Evolutionary conservation across 768 basidiomycete genomes (phyloP), one percentile per base, ranked within the genome.

Genomic region (Phlebiopsis flavidoalba): DNA sequence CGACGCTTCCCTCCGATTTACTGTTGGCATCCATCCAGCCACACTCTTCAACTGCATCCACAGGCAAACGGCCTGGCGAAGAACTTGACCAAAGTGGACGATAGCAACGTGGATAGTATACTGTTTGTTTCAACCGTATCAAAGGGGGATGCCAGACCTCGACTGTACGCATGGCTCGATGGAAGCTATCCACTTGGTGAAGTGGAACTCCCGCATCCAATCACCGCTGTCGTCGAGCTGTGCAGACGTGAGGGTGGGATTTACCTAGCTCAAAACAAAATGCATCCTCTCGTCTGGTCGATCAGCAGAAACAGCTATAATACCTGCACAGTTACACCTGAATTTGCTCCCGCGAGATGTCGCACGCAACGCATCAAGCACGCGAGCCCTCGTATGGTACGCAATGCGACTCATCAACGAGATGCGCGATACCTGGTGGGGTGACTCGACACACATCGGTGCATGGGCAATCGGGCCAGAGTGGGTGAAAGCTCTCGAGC

Each of bases 381-480:
- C 54, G 37, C 82, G 88, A 14, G 89, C 91, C 64, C 77, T 93
- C 40, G 73, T 80, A 8, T 89, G 85, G 85, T 91, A 92, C 74
- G 74, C 78, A 35, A 81, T 87, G 70, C 83, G 87, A 50, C 81
- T 85, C 36, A 74, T 88, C 45, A 83, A 85, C 65, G 91, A 93
- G 60, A 87, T 93, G 84, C 81, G 81, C 19, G 76, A 74, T 26
- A 75, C 78, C 10, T 94, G 92, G 92, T 83, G 84, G 67, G 92
- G 92, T 19, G 81, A 83, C 12, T 85, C 87, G 55, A 80, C 75
- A 8, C 76, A 79, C 52, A 80, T 76, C 63, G 91, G 91, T 50
- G 89, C 89, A 48, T 80, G 87, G 63, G 85, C 86, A 49, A 70
- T 88, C 60, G 92, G 92, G 8, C 81, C 83, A 4, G 87, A 82